Evolutionary conservation across 1,284 basidiomycete genomes (phyloP), one percentile per base, ranked within the genome.

Genomic region (Ustilago sp.): DNA sequence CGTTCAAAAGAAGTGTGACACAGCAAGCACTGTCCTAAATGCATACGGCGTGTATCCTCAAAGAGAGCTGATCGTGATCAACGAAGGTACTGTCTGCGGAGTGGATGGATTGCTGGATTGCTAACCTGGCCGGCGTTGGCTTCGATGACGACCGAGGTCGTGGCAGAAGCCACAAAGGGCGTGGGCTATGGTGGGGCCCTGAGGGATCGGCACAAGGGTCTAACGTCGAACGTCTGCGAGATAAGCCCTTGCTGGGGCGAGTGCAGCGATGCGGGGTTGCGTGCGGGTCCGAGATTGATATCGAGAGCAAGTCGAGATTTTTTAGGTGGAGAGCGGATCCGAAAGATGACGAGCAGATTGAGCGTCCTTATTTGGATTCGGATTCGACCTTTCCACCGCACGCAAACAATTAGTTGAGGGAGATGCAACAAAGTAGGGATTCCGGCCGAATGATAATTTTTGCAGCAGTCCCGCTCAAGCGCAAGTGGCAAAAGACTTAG

Each of bases 211-310:
- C 48, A 58, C 58, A 19, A 41, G 39, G 28, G 38, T 53, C 45
- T 36, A 35, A 47, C 47, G 63, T 55, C 41, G 59, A 47, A 28
- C 23, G 54, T 23, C 48, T 53, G 64, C 60, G 45, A 34, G 51
- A 59, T 50, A 51, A 36, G 45, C 19, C 31, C 31, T 39, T 39
- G 48, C 45, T 60, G 48, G 55, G 53, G 54, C 53, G 34, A 48
- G 36, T 28, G 38, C 23, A 38, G 70, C 65, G 51, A n/a, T 48
- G 70, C 59, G 65, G 51, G 50, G 64, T 55, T 59, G 69, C 69
- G 68, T 59, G 69, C 69, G 68, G 68, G 50, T 71, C 68, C 68
- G 68, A 66, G 59, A 71, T 62, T 39, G 62, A 31, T 63, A 61
- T 67, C 59, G 47, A 59, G 34, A 43, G 43, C 11, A 45, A 19